phyloP scores from a whole-genome alignment of 2,329 filamentous ascomycete genomes.

The Apiospora phragmitis region DNA sequence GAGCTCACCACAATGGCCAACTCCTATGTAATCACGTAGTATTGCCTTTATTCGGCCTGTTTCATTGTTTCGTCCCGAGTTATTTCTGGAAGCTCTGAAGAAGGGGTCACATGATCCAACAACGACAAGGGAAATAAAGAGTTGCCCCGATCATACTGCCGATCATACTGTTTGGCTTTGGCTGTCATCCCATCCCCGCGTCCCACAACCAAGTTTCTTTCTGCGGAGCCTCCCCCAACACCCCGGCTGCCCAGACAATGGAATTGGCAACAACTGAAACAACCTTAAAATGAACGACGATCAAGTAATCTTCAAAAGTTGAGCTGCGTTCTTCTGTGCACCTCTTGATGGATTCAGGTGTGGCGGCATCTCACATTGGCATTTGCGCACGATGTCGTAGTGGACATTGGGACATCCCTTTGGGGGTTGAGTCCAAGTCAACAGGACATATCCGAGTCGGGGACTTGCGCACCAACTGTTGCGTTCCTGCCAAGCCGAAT shows the following conservation, averaged over 20 bases:
- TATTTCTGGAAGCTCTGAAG: not conserved
- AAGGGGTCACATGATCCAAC: not conserved
- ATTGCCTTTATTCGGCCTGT: not conserved
- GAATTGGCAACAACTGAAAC: not conserved
- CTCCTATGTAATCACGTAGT: not conserved
- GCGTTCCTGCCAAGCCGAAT: not conserved
- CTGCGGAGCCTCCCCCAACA: not conserved
- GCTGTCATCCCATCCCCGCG: not conserved
- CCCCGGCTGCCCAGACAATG: not conserved
- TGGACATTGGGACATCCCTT: not conserved
- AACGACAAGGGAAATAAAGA: not conserved
- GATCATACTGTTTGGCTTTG: not conserved
- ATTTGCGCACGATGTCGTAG: not conserved
- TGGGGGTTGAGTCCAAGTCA: not conserved
- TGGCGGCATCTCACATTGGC: not conserved
- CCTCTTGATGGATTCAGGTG: not conserved
- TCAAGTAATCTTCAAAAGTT: conserved; percentile 27
- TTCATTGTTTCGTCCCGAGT: not conserved
- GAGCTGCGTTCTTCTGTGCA: conserved; percentile 40
- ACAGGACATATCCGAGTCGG: not conserved
- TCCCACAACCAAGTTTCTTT: not conserved
- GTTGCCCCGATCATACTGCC: not conserved
- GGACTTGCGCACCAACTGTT: not conserved
- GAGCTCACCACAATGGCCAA: not conserved
- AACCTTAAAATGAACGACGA: not conserved